phyloP scores from a whole-genome alignment of 1,139 yeast genomes.

The Debaryomycetaceae sp. region DNA sequence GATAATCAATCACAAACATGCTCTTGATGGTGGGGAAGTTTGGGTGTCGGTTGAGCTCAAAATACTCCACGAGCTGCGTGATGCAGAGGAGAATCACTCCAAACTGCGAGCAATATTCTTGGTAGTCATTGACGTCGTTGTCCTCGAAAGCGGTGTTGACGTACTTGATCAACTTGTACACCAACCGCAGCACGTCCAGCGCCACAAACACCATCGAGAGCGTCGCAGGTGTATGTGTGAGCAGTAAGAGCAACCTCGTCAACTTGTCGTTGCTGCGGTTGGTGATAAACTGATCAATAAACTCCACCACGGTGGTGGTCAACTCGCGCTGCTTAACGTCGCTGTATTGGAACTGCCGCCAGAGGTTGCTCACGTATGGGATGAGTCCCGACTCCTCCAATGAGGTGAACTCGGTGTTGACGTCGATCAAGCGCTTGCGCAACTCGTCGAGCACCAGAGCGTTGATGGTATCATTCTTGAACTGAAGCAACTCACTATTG shows the following conservation, averaged over 20 bases:
- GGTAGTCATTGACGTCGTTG: constrained; percentile 40
- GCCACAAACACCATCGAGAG: constrained; percentile 31
- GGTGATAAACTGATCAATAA: constrained; percentile 36
- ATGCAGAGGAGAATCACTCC: constrained; percentile 56
- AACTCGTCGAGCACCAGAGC: constrained; percentile 16
- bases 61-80: constrained; percentile 40
- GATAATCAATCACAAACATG: constrained; percentile 32
- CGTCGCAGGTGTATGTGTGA: constrained; percentile 36
- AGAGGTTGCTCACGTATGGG: constrained; percentile 26
- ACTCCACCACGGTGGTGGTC: constrained; percentile 24
- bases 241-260: constrained; percentile 44
- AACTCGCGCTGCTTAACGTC: constrained; percentile 26
- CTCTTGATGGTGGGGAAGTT: constrained; percentile 20
- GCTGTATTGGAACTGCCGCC: constrained; percentile 15
- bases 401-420: constrained; percentile 52
- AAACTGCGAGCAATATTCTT: constrained; percentile 65
- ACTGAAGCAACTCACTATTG: constrained; percentile 19
- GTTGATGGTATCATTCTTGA: constrained; percentile 11
- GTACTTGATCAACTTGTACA: constrained; percentile 27
- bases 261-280: constrained; percentile 41
- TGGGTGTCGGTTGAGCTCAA: constrained; percentile 29
- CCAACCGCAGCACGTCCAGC: constrained; percentile 10
- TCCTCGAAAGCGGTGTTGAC: constrained; percentile 20
- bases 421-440: constrained; percentile 35
- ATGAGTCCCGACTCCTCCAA: constrained; percentile 48